A percentile compares a stretch with the other conserved stretches of the same genome.
These are phyloP conservation scores for Hyaloscypha bicolor DNA, from an alignment of 495 filamentous ascomycete species.

Conservation along the genomic window DNA sequence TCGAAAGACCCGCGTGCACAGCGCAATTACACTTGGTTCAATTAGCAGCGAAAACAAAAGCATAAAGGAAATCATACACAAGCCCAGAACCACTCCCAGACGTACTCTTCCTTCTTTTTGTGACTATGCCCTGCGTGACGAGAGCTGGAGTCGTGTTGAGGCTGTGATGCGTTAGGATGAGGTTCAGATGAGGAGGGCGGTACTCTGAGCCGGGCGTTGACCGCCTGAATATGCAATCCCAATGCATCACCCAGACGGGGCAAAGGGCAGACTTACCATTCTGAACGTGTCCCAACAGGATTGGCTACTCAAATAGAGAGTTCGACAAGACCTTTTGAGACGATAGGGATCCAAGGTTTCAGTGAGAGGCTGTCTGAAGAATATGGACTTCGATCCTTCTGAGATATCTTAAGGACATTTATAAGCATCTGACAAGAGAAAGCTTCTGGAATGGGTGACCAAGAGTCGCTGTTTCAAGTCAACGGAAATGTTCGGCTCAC, in stretches of 20 bases:
- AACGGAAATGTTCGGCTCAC: neutral
- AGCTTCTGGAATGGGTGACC: too few relatives aligned
- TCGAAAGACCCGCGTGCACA: neutral
- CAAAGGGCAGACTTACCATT: neutral
- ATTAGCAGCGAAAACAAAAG: neutral
- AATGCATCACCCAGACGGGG: neutral
- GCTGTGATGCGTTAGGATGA: neutral
- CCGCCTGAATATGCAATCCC: neutral
- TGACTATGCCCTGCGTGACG: too few relatives aligned
- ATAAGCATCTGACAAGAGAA: too few relatives aligned
- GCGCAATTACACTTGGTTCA: neutral
- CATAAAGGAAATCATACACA: neutral
- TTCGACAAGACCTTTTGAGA: neutral
- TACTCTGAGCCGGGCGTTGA: neutral
- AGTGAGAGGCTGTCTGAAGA: too few relatives aligned
- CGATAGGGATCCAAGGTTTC: neutral
- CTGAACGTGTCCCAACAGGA: neutral
- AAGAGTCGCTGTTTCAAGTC: neutral
- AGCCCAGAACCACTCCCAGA: neutral
- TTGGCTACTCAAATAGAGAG: neutral
- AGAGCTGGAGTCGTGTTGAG: neutral
- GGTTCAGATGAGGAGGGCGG: neutral
- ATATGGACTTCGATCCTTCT: too few relatives aligned
- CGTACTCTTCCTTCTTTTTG: neutral
- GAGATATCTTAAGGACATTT: too few relatives aligned